Conservation (phyloP, 176 grass and related monocot species). For the Bolboschoenus planiculmis region DNA sequence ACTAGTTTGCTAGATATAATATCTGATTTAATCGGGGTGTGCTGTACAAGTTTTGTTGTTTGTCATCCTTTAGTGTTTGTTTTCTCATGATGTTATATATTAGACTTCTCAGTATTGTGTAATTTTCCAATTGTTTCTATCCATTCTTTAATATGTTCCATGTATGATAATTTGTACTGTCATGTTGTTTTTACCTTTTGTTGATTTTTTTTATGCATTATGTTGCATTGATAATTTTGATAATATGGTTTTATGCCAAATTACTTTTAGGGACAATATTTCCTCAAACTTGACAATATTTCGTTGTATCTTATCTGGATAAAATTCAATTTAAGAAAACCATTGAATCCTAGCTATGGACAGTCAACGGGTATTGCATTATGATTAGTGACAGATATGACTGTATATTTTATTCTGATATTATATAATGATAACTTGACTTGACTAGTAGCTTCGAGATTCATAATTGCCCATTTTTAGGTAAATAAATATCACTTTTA, state of each 20-base stretch:
- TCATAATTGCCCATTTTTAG: not conserved
- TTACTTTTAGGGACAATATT: not conserved
- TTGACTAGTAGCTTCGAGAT: not conserved
- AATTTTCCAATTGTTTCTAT: not conserved
- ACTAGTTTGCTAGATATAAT: slow-evolving; percentile 13
- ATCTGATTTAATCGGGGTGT: slow-evolving; percentile 8
- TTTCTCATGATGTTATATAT: slow-evolving; percentile 1
- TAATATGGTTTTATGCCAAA: not conserved
- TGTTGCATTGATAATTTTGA: not conserved
- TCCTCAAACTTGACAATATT: not conserved
- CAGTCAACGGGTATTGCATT: not conserved
- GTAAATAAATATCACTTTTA: not conserved
- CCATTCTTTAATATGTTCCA: slow-evolving; percentile 18
- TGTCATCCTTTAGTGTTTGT: not conserved
- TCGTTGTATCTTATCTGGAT: not conserved
- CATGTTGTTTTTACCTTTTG: not conserved
- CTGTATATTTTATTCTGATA: not conserved
- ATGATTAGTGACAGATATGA: not conserved
- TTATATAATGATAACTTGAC: not conserved
- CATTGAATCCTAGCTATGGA: not conserved
- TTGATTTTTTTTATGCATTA: not conserved
- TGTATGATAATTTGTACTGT: slow-evolving; percentile 5
- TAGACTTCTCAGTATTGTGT: slow-evolving; percentile 15
- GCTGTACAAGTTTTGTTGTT: slow-evolving; percentile 14
- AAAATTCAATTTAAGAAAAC: not conserved